Conservation (phyloP, 257 asterid genomes). For the Apocynum venetum region DNA sequence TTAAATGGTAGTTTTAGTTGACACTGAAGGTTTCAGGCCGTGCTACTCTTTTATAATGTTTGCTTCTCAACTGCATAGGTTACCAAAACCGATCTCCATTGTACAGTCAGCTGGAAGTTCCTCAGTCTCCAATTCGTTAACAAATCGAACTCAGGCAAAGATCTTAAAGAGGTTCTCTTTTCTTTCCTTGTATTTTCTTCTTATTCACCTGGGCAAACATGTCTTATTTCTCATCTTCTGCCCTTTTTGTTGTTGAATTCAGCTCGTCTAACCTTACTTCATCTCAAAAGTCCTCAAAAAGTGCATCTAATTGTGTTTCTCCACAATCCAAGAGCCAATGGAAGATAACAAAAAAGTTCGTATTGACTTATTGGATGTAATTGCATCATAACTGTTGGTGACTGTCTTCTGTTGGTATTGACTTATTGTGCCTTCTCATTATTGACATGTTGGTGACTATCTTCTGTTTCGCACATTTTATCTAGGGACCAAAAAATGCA, state of each 20-base stretch:
- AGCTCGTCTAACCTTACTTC: slow-evolving; percentile 40
- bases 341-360: slow-evolving; percentile 89
- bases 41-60: slow-evolving; percentile 23
- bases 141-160: slow-evolving; percentile 37
- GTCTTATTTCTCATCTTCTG: slow-evolving; percentile 1
- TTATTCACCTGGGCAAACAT: slow-evolving; percentile 11
- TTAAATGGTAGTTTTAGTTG: not conserved
- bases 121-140: slow-evolving; percentile 24
- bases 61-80: slow-evolving; percentile 37
- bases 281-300: slow-evolving; percentile 37
- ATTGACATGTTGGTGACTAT: slow-evolving; percentile 12
- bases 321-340: slow-evolving; percentile 46
- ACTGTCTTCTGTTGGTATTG: slow-evolving; percentile 24
- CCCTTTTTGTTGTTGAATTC: slow-evolving; percentile 27
- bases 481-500: slow-evolving; percentile 92
- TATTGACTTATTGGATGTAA: slow-evolving; percentile 23
- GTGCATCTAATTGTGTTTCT: slow-evolving; percentile 41
- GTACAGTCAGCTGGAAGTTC: slow-evolving; percentile 37
- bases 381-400: not conserved
- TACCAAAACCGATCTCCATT: slow-evolving; percentile 32
- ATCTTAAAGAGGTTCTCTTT: slow-evolving; percentile 54
- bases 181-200: slow-evolving; percentile 6
- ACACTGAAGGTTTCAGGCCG: not conserved
- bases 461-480: slow-evolving; percentile 14
- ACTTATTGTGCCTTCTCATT: slow-evolving; percentile 19